Conservation (phyloP, 169 alveolate species). For the Babesia sp. region DNA sequence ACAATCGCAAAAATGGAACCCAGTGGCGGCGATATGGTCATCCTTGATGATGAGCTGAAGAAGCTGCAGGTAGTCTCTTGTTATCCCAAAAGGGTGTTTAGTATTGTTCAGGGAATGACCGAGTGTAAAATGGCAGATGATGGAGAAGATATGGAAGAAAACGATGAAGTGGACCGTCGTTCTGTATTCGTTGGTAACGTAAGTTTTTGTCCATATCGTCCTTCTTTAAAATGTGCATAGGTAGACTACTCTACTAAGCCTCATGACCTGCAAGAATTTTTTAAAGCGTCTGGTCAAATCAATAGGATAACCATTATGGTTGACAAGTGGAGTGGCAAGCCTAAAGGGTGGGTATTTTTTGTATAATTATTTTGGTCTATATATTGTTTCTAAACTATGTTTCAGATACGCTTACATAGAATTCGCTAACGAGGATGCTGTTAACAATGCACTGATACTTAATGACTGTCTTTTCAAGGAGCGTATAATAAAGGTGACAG, state of each 20-base stretch:
- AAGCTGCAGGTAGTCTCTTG: slow-evolving; percentile 31
- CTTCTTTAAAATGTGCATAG: slow-evolving; percentile 16
- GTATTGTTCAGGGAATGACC: slow-evolving; percentile 52
- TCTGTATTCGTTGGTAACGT: slow-evolving; percentile 81
- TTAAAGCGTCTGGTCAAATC: slow-evolving; percentile 87
- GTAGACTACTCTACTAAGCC: slow-evolving; percentile 92
- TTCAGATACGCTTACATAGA: slow-evolving; percentile 89
- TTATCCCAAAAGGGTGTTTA: neutral
- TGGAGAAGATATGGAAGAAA: slow-evolving; percentile 42
- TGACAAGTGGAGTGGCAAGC: slow-evolving; percentile 89
- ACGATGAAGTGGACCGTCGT: slow-evolving; percentile 76
- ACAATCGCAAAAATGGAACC: slow-evolving; percentile 57
- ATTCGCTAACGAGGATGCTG: slow-evolving; percentile 83
- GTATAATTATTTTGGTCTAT: neutral
- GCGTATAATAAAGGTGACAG: slow-evolving; percentile 83
- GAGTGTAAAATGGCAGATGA: slow-evolving; percentile 50
- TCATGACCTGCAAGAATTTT: slow-evolving; percentile 86
- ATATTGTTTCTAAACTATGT: neutral
- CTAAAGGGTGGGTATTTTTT: slow-evolving; percentile 79
- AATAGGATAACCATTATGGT: slow-evolving; percentile 90
- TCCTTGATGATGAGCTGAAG: slow-evolving; percentile 66
- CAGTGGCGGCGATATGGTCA: slow-evolving; percentile 35
- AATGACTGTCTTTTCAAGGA: slow-evolving; percentile 88
- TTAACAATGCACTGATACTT: slow-evolving; percentile 84
- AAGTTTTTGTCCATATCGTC: neutral